Base-by-base conservation (phyloP, 164 flowering plant species). In the Paratinospora sagittata region DNA sequence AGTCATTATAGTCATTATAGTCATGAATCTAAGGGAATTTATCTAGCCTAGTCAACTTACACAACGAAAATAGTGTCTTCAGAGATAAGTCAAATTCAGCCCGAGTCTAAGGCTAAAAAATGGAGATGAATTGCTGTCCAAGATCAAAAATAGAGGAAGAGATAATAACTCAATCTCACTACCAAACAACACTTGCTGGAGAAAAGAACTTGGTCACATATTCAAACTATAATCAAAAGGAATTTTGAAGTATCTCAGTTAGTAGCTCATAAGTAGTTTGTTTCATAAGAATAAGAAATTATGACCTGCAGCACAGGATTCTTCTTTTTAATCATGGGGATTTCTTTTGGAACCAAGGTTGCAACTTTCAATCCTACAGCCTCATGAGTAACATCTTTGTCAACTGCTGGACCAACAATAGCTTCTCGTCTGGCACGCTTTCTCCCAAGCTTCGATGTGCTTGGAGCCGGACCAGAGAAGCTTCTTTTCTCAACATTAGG, bases 401-500 rank as follows among this genome's bases (percentile, higher is more conserved):
- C 91, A 76, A 89, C 77, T 57, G 88, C 99, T 72, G 99, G 99
- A 58, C 99, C 98, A 6, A 93, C 85, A 77, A 96, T 89, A 71
- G 85, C 74, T 78, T 85, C 89, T 69, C 79, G 76, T 74, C 76
- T 91, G 60, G 72, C 67, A 71, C 93, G 93, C 81, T 96, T 96
- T 57, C 81, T 65, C 26, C 79, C 71, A 24, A 66, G 75, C 70
- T 70, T 75, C 21, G 43, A 45, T 34, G 9, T 23, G 55, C 63
- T 52, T 67, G 78, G 66, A 60, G 65, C 65, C 63, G 74, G 76
- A 36, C 45, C 14, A 39, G 66, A 58, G 69, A 63, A 43, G 49
- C 23, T 63, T 66, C 81, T 80, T 30, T 72, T 52, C 17, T 17
- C 60, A 52, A 19, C 73, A 75, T 81, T 72, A 62, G 68, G 80